Evolutionary conservation across 331 rosid species (phyloP), one percentile per base, ranked within the genome.

Genomic region (Cydonia oblonga): DNA sequence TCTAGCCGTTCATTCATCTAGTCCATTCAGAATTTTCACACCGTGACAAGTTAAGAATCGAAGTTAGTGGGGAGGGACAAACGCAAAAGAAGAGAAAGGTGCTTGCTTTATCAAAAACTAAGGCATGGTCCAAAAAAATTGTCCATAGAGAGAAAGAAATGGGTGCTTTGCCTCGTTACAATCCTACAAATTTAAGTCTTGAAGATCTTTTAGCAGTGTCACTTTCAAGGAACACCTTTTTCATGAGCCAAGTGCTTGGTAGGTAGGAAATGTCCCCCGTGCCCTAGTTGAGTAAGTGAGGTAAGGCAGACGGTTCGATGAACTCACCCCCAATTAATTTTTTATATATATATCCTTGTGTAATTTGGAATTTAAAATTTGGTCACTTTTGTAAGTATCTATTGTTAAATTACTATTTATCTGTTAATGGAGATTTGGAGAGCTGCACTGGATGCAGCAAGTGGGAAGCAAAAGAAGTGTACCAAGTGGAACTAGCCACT

Each of bases 361-460:
- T 6, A 49, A 49, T 16, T 49, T 18, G 22, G 56, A 51, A 18
- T 51, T 51, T 51, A 51, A 51, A 44, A 49, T 2, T 15, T 15
- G 53, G 18, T 46, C 3, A 46, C 53, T 15, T 15, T 46, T 46
- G n/a, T 15, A 18, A 46, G 53, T 46, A 46, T 44, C 18, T 15
- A 15, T 2, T 0, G 65, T 19, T 51, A 28, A 53, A 14, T 4
- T 29, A 64, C 58, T 79, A 59, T 60, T 60, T 54, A 73, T 65
- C 23, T 75, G 84, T 32, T 68, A 72, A 66, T 74, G 75, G 75
- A 35, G 68, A 63, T 15, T 51, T 51, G 54, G 73, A 54, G 64
- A 63, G 25, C 63, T 58, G 60, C 75, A 46, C 38, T 70, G 60
- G 73, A 24, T 61, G 69, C 46, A 44, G 68, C 64, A 71, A 70